Conservation (phyloP, 1,284 basidiomycete species). For the Pascua sp. region DNA sequence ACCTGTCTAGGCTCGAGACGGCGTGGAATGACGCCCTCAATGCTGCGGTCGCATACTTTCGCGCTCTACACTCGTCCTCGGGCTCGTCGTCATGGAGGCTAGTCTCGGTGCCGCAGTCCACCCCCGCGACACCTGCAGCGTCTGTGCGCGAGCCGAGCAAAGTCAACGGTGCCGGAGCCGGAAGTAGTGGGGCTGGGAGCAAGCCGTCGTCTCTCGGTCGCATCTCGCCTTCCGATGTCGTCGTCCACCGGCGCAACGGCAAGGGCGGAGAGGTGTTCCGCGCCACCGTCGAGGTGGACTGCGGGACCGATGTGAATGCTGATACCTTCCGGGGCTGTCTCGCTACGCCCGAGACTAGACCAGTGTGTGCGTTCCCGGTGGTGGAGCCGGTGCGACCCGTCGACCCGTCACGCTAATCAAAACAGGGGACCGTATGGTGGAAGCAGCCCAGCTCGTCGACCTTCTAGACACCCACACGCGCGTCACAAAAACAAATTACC, state of each 20-base stretch:
- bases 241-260: conserved; percentile 49
- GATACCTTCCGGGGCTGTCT: conserved; percentile 80
- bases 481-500: conserved; percentile 84
- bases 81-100: conserved; percentile 49
- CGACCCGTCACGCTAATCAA: not conserved
- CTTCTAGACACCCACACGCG: conserved; percentile 80
- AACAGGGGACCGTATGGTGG: conserved; percentile 82
- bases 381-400: not conserved
- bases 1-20: conserved; percentile 39
- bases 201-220: conserved; percentile 24
- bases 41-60: conserved; percentile 42
- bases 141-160: conserved; percentile 21
- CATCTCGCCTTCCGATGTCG: conserved; percentile 45
- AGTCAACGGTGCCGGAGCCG: conserved; percentile 19
- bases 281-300: conserved; percentile 73
- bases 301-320: conserved; percentile 62
- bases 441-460: conserved; percentile 76
- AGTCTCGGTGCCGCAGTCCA: conserved; percentile 35
- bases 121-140: conserved; percentile 26
- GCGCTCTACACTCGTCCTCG: conserved; percentile 46
- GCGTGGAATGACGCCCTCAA: conserved; percentile 46
- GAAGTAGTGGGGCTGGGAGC: too few species aligned
- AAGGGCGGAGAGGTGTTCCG: conserved; percentile 73
- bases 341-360: conserved; percentile 75
- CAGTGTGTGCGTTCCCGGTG: conserved; percentile 56